Conservation (phyloP, 768 basidiomycete genomes). For the Pulveroboletus sp. region DNA sequence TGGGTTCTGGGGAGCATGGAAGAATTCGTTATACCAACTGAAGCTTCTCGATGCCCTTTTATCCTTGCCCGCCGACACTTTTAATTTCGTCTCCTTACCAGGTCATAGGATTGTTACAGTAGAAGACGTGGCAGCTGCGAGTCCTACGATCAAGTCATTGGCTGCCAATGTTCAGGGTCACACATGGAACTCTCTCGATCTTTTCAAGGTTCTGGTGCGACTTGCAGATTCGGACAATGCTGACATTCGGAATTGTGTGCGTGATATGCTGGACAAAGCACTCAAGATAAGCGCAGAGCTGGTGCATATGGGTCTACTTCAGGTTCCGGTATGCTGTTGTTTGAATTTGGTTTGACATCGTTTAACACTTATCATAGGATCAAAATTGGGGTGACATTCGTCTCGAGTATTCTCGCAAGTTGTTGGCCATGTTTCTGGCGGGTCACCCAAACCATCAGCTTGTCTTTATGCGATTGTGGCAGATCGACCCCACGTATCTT, state of each 20-base stretch:
- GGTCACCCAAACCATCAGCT: slow-evolving; percentile 94
- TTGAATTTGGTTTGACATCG: background rate
- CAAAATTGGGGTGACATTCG: slow-evolving; percentile 85
- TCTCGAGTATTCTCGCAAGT: slow-evolving; percentile 77
- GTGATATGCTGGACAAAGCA: slow-evolving; percentile 91
- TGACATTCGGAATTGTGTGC: slow-evolving; percentile 72
- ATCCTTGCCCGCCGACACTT: slow-evolving; percentile 83
- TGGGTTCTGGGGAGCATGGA: slow-evolving; percentile 85
- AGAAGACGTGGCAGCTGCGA: slow-evolving; percentile 79
- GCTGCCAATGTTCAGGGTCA: slow-evolving; percentile 88
- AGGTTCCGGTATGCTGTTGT: slow-evolving; percentile 68
- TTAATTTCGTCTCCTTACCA: slow-evolving; percentile 87
- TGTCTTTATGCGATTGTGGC: slow-evolving; percentile 96
- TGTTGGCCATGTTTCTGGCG: slow-evolving; percentile 85
- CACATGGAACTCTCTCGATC: slow-evolving; percentile 91
- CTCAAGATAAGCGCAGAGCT: slow-evolving; percentile 91
- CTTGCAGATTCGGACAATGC: slow-evolving; percentile 64
- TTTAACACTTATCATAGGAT: slow-evolving; percentile 40
- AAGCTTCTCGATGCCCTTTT: slow-evolving; percentile 85
- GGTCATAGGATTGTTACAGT: slow-evolving; percentile 80
- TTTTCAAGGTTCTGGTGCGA: slow-evolving; percentile 84
- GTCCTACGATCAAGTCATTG: slow-evolving; percentile 87
- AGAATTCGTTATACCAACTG: slow-evolving; percentile 79
- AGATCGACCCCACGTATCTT: slow-evolving; percentile 81
- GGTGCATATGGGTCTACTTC: slow-evolving; percentile 87